phyloP scores from a whole-genome alignment of 805 yeast species.

The Komagataella pseudopastoris region DNA sequence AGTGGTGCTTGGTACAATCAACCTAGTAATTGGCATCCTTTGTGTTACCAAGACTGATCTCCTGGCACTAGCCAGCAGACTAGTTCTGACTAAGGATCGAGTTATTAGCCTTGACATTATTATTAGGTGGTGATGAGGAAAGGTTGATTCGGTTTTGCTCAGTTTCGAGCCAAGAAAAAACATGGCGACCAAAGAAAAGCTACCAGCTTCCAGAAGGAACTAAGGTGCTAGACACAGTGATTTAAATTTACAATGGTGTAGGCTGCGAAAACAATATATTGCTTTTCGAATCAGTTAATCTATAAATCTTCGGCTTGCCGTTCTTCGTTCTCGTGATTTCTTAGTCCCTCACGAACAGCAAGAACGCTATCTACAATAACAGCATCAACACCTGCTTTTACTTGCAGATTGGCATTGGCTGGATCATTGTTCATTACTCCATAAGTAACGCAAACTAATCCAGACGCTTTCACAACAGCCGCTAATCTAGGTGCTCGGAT shows the following conservation, averaged over 20 bases:
- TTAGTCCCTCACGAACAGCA: slow-evolving; percentile 80
- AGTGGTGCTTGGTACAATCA: not conserved
- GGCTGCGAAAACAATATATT: no score
- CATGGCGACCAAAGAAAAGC: not conserved
- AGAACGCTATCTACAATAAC: slow-evolving; percentile 93
- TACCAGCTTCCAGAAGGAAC: no score
- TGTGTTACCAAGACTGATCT: not conserved
- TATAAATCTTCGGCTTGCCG: not conserved
- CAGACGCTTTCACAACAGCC: slow-evolving; percentile 80
- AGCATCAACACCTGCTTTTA: slow-evolving; percentile 94
- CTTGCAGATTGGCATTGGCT: slow-evolving; percentile 67
- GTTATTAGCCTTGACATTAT: not conserved
- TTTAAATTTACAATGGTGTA: no score
- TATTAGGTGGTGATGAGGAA: not conserved
- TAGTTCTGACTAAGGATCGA: not conserved
- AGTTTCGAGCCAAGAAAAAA: not conserved
- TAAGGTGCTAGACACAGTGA: no score
- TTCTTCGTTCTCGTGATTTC: slow-evolving; percentile 10
- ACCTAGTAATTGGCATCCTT: not conserved
- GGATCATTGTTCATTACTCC: slow-evolving; percentile 81
- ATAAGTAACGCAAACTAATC: slow-evolving; percentile 87
- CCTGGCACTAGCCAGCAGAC: not conserved
- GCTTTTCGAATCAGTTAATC: not conserved
- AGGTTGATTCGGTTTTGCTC: not conserved
- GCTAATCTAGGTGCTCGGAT: slow-evolving; percentile 86